phyloP scores from a whole-genome alignment of 257 asterid species.

The Plantago major region DNA sequence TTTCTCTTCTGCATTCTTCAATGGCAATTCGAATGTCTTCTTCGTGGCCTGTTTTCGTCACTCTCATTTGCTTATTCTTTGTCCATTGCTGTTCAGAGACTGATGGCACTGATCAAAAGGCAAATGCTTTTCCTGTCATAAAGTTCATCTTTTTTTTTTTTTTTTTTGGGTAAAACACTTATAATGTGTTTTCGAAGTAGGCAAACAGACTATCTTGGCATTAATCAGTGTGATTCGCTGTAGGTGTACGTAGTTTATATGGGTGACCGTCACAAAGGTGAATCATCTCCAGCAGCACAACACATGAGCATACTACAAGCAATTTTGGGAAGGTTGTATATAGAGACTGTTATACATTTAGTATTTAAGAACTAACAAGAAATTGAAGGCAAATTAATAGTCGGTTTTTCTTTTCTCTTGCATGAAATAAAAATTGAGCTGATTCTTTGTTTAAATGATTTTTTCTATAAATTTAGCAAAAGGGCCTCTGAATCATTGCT shows the following conservation, averaged over 20 bases:
- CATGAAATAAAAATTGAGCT: background rate
- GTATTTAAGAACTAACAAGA: background rate
- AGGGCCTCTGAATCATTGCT: constrained; percentile 40
- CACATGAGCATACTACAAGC: constrained; percentile 51
- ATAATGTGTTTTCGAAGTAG: background rate
- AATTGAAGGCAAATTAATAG: background rate
- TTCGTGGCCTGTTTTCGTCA: constrained; percentile 22
- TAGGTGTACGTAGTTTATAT: constrained; percentile 56
- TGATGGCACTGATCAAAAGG: constrained; percentile 38
- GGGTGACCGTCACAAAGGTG: constrained; percentile 50
- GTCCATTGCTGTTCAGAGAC: constrained; percentile 25
- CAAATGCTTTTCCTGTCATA: background rate
- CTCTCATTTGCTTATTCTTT: constrained; percentile 21
- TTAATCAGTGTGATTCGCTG: background rate
- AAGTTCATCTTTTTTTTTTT: too few relatives aligned
- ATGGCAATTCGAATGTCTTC: constrained; percentile 17
- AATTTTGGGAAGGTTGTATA: constrained; percentile 41
- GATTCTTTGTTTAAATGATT: background rate
- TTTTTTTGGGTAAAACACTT: too few relatives aligned
- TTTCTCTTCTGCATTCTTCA: background rate
- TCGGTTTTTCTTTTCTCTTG: too few relatives aligned
- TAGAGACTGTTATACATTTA: background rate
- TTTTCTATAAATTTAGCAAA: constrained; percentile 22
- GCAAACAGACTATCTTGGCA: background rate
- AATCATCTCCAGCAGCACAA: constrained; percentile 27